These are phyloP conservation scores for Yamadazyma dendronema DNA, from an alignment of 1,139 yeast genomes.

Conservation along the genomic window DNA sequence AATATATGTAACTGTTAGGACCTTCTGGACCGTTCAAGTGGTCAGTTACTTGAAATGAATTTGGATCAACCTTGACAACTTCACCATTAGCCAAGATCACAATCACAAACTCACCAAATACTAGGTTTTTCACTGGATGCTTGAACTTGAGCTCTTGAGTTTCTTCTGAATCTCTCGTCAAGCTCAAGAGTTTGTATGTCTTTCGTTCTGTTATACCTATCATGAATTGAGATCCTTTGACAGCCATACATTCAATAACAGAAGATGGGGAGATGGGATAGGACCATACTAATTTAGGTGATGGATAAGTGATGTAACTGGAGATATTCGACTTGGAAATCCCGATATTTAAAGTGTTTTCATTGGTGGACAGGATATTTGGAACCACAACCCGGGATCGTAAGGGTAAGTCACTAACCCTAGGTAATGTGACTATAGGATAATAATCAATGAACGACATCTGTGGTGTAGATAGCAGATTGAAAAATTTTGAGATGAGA, in stretches of 20 bases:
- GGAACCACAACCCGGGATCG: slow-evolving; percentile 28
- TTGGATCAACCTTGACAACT: slow-evolving; percentile 30
- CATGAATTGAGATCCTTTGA: slow-evolving; percentile 28
- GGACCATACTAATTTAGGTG: slow-evolving; percentile 77
- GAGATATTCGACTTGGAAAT: slow-evolving; percentile 76
- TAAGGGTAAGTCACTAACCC: slow-evolving; percentile 36
- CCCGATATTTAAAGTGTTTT: slow-evolving; percentile 52
- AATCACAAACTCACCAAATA: slow-evolving; percentile 30
- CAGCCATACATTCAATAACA: slow-evolving; percentile 44
- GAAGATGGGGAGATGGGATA: slow-evolving; percentile 66
- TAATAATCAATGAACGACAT: slow-evolving; percentile 36
- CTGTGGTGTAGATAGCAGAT: slow-evolving; percentile 1
- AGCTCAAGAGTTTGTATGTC: slow-evolving; percentile 33
- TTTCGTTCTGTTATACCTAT: slow-evolving; percentile 50
- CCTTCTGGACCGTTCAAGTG: slow-evolving; percentile 1
- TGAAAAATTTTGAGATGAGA: slow-evolving; percentile 14
- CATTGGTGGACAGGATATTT: slow-evolving; percentile 25
- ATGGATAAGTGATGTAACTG: slow-evolving; percentile 70
- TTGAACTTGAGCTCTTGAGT: slow-evolving; percentile 15
- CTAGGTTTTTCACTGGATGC: slow-evolving; percentile 32
- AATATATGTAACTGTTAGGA: slow-evolving; percentile 5
- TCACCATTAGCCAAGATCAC: slow-evolving; percentile 45
- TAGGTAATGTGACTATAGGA: slow-evolving; percentile 39
- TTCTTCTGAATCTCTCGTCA: slow-evolving; percentile 28
- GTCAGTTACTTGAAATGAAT: slow-evolving; percentile 8